Base-by-base conservation (phyloP, 148 eudicot species). In the Rhododendron williamsianum region DNA sequence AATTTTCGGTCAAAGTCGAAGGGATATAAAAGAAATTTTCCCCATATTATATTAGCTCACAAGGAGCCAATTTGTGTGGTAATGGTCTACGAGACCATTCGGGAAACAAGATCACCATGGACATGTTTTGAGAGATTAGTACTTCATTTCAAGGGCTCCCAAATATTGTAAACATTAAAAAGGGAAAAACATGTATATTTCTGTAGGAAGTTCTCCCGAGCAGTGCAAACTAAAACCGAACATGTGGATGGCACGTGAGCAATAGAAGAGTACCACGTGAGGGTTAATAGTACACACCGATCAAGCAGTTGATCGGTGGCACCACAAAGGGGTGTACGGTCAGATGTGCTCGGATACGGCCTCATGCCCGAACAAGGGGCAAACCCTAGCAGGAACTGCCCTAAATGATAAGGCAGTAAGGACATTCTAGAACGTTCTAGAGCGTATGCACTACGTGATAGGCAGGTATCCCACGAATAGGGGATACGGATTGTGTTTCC, bases 111-210 rank as follows among this genome's bases (percentile, higher is more conserved):
- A 54, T 48, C 33, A 79, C 9, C 23, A 49, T 49, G 15, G 6
- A 27, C 3, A 45, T 78, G 82, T 49, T 48, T 21, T 48, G 60
- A 79, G 21, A 25, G 63, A 46, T 13, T 6, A 4, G 27, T 19
- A 79, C 30, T 30, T 79, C 60, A 49, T 79, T 79, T 79, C 23
- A 79, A 79, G 36, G 82, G 36, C 23, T 43, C 51, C 80, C 52
- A 45, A 10, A 7, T 38, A 41, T 10, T 38, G 30, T 21, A 38
- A 76, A 76, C 27, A 30, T 73, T 15, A 71, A 79, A 25, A 49
- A 9, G 54, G 8, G 16, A 5, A 49, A 35, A 54, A 48, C 21
- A 54, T 3, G 7, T 54, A 54, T 18, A 16, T 54, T 15, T 16
- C 60, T 54, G 56, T 3, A 18, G 16, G 60, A 18, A 5, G 21